Evolutionary conservation across 441 rosid genomes (phyloP).

Genomic region (Populus trichocarpa): DNA sequence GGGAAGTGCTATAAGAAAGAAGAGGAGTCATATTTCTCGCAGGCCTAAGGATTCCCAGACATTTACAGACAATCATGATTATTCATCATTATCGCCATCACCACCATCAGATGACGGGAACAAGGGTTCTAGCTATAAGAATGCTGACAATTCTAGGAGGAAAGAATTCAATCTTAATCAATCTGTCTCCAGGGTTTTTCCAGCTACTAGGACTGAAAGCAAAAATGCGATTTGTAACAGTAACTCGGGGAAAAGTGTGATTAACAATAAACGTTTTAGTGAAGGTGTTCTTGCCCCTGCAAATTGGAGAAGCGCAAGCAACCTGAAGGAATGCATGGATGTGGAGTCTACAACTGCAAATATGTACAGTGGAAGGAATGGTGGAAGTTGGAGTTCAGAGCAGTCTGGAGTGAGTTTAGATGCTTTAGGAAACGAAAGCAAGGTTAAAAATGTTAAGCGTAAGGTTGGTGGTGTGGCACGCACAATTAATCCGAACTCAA

Average conservation of each 20-base stretch:
- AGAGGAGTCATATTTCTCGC: slow-evolving; percentile 60
- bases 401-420: slow-evolving; percentile 32
- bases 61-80: slow-evolving; percentile 29
- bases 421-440: slow-evolving; percentile 38
- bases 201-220: slow-evolving; percentile 29
- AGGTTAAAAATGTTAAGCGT: slow-evolving; percentile 63
- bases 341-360: slow-evolving; percentile 19
- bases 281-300: slow-evolving; percentile 43
- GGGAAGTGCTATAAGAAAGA: slow-evolving; percentile 54
- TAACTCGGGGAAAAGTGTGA: slow-evolving; percentile 35
- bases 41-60: slow-evolving; percentile 58
- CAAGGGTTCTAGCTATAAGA: slow-evolving; percentile 70
- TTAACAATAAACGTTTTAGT: slow-evolving; percentile 43
- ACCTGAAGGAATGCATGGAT: slow-evolving; percentile 15
- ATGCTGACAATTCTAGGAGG: slow-evolving; percentile 45
- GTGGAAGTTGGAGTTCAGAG: slow-evolving; percentile 39
- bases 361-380: slow-evolving; percentile 35
- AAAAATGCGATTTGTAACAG: slow-evolving; percentile 30
- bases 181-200: slow-evolving; percentile 45
- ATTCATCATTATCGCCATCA: slow-evolving; percentile 32
- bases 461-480: slow-evolving; percentile 62
- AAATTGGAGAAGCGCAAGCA: slow-evolving; percentile 40
- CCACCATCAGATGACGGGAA: slow-evolving; percentile 42
- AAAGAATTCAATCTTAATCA: slow-evolving; percentile 78
- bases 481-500: slow-evolving; percentile 45